phyloP scores from a whole-genome alignment of 495 filamentous ascomycete species.

The Penicillium paxilli region DNA sequence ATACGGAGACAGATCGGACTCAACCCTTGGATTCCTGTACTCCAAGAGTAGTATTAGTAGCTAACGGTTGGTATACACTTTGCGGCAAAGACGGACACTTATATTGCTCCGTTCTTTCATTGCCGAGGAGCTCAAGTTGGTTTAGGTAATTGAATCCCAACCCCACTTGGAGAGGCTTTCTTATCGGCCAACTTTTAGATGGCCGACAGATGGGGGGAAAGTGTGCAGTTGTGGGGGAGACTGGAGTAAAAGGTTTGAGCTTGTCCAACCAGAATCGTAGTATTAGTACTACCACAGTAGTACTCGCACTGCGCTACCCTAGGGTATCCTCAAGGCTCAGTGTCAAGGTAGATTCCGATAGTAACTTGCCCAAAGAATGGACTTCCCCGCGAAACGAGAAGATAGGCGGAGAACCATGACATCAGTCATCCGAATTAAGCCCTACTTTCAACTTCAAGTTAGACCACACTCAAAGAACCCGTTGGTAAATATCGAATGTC shows the following conservation, averaged over 20 bases:
- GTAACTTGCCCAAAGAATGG: too few species aligned
- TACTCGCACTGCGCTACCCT: conserved; percentile 1
- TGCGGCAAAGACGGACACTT: conserved; percentile 7
- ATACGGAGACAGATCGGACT: too few species aligned
- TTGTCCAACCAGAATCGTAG: conserved; percentile 11
- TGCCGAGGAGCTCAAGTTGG: not conserved
- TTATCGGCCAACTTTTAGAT: not conserved
- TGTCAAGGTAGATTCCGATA: not conserved
- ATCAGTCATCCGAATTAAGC: too few species aligned
- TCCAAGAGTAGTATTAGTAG: too few species aligned
- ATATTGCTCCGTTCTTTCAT: conserved; percentile 5
- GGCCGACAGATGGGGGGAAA: not conserved
- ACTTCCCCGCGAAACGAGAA: conserved; percentile 1
- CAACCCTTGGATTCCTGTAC: too few species aligned
- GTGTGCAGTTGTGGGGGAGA: not conserved
- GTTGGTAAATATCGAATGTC: too few species aligned
- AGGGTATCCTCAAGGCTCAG: too few species aligned
- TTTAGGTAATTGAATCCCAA: conserved; percentile 17
- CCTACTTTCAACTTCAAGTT: too few species aligned
- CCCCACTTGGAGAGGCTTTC: conserved; percentile 11
- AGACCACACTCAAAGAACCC: too few species aligned
- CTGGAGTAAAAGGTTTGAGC: not conserved
- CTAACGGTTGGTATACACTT: not conserved
- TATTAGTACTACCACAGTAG: too few species aligned
- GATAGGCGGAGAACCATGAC: conserved; percentile 3